These are phyloP conservation scores for Amauroascus niger DNA, from an alignment of 2,329 filamentous ascomycete genomes.

Conservation along the genomic window DNA sequence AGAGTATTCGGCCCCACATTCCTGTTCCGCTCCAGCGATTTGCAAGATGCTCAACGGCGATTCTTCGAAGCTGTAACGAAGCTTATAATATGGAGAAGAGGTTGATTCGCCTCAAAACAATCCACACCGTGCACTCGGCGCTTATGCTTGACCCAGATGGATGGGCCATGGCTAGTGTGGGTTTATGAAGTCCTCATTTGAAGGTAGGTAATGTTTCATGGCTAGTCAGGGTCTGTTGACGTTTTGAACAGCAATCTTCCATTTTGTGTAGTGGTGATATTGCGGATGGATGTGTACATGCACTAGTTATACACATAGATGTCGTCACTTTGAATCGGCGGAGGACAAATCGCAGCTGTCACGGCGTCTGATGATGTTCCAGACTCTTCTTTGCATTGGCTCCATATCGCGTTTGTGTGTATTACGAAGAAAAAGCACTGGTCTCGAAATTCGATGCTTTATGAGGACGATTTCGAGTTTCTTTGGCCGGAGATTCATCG, in stretches of 20 bases:
- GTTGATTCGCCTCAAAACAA: no score
- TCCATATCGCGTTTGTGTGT: not conserved
- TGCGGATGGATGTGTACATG: no score
- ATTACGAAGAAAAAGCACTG: not conserved
- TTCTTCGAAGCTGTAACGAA: not conserved
- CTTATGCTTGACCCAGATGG: no score
- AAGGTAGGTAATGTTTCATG: no score
- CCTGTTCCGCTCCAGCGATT: conserved; percentile 5
- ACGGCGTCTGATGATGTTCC: not conserved
- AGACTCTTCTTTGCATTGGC: conserved; percentile 3
- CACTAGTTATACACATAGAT: not conserved
- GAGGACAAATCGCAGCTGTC: not conserved
- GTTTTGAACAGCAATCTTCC: no score
- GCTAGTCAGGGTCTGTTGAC: no score
- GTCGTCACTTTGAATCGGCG: not conserved
- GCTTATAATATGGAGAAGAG: not conserved
- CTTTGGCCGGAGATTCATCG: not conserved
- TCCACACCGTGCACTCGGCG: no score
- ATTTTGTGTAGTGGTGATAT: no score
- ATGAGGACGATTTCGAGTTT: not conserved
- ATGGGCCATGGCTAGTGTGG: no score
- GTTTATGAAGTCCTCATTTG: no score
- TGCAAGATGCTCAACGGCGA: not conserved
- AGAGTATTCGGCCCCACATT: conserved; percentile 6
- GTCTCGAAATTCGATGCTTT: not conserved